Percentiles rank a stretch among this genome's conserved stretches.
Conservation (phyloP, 2,329 filamentous ascomycete species). For the Gremmenia infestans region DNA sequence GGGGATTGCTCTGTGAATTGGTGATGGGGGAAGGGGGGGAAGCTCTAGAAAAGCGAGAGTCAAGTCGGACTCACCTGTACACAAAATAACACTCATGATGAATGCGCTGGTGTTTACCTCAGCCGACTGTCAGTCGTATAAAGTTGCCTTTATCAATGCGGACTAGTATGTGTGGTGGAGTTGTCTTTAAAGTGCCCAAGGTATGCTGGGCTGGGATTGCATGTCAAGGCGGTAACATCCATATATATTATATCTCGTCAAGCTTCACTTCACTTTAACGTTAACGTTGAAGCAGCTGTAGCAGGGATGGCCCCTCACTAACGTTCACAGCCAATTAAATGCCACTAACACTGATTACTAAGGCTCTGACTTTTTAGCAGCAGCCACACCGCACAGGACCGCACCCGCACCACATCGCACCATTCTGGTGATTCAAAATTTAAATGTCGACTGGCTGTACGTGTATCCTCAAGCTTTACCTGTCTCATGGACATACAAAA, state of each 20-base stretch:
- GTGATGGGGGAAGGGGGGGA: neutral
- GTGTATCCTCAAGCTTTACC: too few species aligned
- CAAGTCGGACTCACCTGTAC: constrained; percentile 20
- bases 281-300: neutral
- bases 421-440: too few species aligned
- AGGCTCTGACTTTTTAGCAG: neutral
- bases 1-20: neutral
- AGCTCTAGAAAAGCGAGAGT: neutral
- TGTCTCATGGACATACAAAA: too few species aligned
- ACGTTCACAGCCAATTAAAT: neutral
- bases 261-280: neutral
- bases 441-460: too few species aligned
- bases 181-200: neutral
- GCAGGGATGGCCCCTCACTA: constrained; percentile 1
- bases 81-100: constrained; percentile 25
- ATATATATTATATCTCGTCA: neutral
- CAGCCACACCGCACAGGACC: too few species aligned
- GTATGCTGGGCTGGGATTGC: neutral
- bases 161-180: neutral
- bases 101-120: neutral
- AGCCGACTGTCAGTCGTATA: neutral
- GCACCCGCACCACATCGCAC: too few species aligned
- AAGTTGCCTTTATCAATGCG: neutral
- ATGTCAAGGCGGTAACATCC: neutral
- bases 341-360: neutral